Conservation (phyloP, 2,329 filamentous ascomycete genomes). For the Fusarium chuoi region DNA sequence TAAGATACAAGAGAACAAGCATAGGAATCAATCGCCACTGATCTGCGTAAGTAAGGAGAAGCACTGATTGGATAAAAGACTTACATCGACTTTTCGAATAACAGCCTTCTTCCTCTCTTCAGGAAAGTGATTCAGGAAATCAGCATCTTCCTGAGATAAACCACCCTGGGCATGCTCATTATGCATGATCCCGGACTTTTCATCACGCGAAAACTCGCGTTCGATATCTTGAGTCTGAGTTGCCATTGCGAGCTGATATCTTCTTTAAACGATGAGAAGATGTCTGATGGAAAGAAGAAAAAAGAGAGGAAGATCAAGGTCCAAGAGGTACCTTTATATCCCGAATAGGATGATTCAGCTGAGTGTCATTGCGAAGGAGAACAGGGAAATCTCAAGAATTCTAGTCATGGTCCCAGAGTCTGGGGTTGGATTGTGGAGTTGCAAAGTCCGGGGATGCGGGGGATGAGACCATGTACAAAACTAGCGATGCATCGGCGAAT, state of each 20-base stretch:
- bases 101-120: not conserved
- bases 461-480: not conserved
- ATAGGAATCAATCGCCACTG: conserved; percentile 12
- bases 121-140: conserved; percentile 7
- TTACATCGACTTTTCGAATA: conserved; percentile 18
- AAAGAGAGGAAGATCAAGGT: not conserved
- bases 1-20: conserved; percentile 16
- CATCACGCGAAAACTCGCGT: conserved; percentile 26
- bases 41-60: not conserved
- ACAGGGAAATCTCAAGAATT: not conserved
- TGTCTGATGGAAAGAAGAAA: not conserved
- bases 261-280: not conserved
- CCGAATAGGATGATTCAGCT: not conserved
- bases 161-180: conserved; percentile 23
- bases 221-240: conserved; percentile 39
- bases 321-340: not conserved
- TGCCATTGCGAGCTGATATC: conserved; percentile 20
- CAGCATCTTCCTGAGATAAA: not conserved
- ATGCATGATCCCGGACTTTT: conserved; percentile 41
- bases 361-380: not conserved
- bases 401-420: conserved; percentile 16
- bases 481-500: not conserved
- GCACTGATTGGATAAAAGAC: rapidly evolving
- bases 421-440: conserved; percentile 15
- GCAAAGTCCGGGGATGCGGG: conserved; percentile 27